Base-by-base conservation (phyloP, 257 asterid genomes). In the Solanum phureja region DNA sequence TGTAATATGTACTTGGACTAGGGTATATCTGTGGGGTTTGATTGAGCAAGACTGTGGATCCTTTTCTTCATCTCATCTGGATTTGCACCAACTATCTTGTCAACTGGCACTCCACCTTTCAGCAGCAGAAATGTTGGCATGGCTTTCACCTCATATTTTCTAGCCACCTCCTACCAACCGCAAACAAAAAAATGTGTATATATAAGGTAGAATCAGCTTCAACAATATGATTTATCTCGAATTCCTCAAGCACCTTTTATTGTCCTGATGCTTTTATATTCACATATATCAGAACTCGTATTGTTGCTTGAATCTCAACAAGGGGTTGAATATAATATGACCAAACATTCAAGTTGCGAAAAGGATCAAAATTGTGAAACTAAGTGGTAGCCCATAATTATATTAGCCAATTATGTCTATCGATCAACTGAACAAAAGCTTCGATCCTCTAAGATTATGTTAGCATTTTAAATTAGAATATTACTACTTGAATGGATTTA, bases 111-210 rank as follows among this genome's bases (percentile, higher is more conserved):
- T n/a, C 92, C 92, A 75, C 18, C 90, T 87, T 90, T 92, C 52
- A 92, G 34, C 90, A 92, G 69, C 75, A 90, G 37, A 69, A 92
- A 92, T 4, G 94, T 92, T 34, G 92, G 94, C 94, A 92, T 92
- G 35, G 92, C 92, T 85, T 90, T 92, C 11, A 92, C 74, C 90
- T 89, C 90, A 88, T 89, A 90, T 79, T 88, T 89, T 3, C 90
- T 84, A 34, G 94, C 91, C 83, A 92, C 91, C 77, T 87, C 92
- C 94, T 92, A 72, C 7, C 16, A 19, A 81, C 46, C 42, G 11
- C 37, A 29, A 81, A 29, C 14, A 5, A 49, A 49, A 29, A 81
- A 29, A 16, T 44, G 60, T 40, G 83, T 1, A 76, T 38, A 76
- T 38, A 38, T 74, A 40, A 76, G 56, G 12, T 75, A 29, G 58